Base-by-base conservation (phyloP, 257 asterid genomes). In the Przewalskia tangutica region DNA sequence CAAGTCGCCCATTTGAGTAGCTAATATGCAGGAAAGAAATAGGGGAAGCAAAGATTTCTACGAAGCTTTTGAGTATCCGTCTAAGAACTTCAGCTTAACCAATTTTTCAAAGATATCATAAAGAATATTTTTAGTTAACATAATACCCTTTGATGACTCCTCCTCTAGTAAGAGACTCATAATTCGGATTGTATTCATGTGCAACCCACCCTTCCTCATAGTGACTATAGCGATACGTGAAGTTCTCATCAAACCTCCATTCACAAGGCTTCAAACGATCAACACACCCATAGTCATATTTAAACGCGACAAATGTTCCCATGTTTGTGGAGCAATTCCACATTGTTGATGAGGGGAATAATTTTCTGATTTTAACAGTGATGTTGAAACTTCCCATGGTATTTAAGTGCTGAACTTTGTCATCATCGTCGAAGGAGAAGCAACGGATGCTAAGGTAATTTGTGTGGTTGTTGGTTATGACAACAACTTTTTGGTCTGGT, bases 321-420 rank as follows among this genome's bases (percentile, higher is more conserved):
- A 27, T 27, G 32, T 27, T 93, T 77, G 98, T 93, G 46, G 97
- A 91, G 89, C 97, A 93, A 82, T 93, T 93, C 86, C 83, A 93
- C 97, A 91, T 90, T 12, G 59, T 46, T 1, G 79, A 71, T 46
- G 79, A 10, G 54, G 97, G 89, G 80, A 82, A 91, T 2, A 90
- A 2, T 0, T 9, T 9, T 1, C 85, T 78, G 32, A 60, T 84
- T 4, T 0, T 77, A 54, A 91, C 88, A 0, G 10, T 82, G 83
- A 92, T 85, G 73, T 67, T 63, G 88, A 81, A 90, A 2, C 58
- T 84, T 0, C 83, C 85, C 87, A 88, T 82, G 1, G 94, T 78
- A 2, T 77, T 60, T 48, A 92, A 79, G 85, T 91, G 97, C 14
- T 12, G 42, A 65, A 88, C 90, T 0, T 55, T 50, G 34, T 50